A percentile compares a stretch with the other conserved stretches of the same genome.
phyloP scores from a whole-genome alignment of 257 asterid species.

The Schizonepeta tenuifolia region DNA sequence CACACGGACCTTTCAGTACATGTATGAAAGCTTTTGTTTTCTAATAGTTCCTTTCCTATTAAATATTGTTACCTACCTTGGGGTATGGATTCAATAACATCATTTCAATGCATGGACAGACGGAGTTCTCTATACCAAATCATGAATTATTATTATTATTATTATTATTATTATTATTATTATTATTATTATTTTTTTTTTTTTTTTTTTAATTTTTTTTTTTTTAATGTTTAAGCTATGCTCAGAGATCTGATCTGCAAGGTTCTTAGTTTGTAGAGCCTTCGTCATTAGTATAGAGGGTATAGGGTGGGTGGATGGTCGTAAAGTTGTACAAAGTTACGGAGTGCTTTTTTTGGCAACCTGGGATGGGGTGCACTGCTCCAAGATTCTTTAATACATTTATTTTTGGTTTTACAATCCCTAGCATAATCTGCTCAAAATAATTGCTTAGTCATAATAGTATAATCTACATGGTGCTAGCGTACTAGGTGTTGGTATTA shows the following conservation, averaged over 20 bases:
- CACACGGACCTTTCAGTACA: neutral
- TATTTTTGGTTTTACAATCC: neutral
- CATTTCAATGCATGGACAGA: neutral
- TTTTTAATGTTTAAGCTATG: conserved; percentile 9
- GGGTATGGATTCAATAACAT: conserved; percentile 19
- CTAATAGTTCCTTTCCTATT: neutral
- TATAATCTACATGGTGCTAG: neutral
- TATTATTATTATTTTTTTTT: too few relatives aligned
- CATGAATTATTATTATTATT: neutral
- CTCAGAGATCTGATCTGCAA: neutral
- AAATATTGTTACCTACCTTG: conserved; percentile 6
- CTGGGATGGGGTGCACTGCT: conserved; percentile 10
- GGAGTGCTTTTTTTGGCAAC: conserved; percentile 14
- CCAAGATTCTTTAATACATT: neutral
- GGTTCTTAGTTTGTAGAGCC: neutral
- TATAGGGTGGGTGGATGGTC: neutral
- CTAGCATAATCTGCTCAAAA: neutral
- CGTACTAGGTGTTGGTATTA: neutral
- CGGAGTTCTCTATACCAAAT: neutral
- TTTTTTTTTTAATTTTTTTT: neutral
- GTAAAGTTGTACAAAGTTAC: neutral
- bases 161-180: too few relatives aligned
- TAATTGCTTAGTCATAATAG: neutral
- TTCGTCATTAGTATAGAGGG: neutral
- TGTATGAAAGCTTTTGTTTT: conserved; percentile 14